Evolutionary conservation across 2,329 filamentous ascomycete genomes (phyloP), one percentile per base, ranked within the genome.

Genomic region (Epicoccum sorghinum): DNA sequence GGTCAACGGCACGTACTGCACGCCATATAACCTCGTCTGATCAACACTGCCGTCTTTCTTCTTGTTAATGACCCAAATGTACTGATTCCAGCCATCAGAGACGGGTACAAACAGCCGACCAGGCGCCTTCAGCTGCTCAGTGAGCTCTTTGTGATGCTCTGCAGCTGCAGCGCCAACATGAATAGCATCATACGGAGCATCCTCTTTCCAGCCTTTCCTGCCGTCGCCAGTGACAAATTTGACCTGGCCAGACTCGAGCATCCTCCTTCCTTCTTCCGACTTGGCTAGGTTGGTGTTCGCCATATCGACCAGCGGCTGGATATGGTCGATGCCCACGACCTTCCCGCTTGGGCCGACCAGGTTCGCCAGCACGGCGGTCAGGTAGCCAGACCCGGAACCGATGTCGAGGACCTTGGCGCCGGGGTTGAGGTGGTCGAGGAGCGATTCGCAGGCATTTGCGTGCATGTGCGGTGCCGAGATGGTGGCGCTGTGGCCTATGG

Each of bases 131-230:
- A 99, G 77, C 78, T 98, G 95, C 27, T 87, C 83, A 40, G 96
- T 76, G 61, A 98, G 76, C 55, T 84, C 83, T 14, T 83, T 70
- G 71, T 96, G 93, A 49, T 96, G 77, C 68, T 86, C 83, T 23
- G 78, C 83, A 0, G 93, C 93, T 7, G 91, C 90, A 0, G 95
- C 95, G 0, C 95, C 95, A 3, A 98, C 95, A 71, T 98, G 95
- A 55, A 99, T 98, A 2, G 90, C 93, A 80, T 98, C 91, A 81
- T 93, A 99, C 0, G 86, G 82, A 14, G 68, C 64, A 57, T 77
- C 80, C 10, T 79, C 76, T 25, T 45, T 52, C 72, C 74, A 81
- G 3, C 80, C 80, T 48, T 73, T 69, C 57, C 80, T 64, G 10
- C 80, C 80, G 76, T 97, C 93, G 0, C 86, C 92, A 0, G 86